Evolutionary conservation across 2,329 filamentous ascomycete species (phyloP).

Genomic region (Aspergillus tubingensis): DNA sequence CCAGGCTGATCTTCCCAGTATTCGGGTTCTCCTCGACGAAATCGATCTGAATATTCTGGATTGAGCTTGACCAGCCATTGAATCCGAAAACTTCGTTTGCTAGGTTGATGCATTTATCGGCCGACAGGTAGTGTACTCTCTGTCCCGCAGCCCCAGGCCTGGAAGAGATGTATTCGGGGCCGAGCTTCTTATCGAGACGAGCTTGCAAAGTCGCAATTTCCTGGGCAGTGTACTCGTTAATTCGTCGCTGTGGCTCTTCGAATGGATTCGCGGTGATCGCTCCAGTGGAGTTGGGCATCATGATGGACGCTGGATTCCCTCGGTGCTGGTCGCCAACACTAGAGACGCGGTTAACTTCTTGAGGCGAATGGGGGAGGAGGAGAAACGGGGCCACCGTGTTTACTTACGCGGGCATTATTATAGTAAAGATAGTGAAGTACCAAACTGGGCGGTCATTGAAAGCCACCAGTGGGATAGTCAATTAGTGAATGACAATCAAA

Average conservation of each 20-base stretch:
- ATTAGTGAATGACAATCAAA: neutral
- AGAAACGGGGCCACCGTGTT: neutral
- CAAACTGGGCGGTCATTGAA: conserved; percentile 9
- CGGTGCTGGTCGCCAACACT: conserved; percentile 72
- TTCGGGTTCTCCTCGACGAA: conserved; percentile 86
- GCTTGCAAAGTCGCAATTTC: conserved; percentile 87
- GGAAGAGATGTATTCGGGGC: conserved; percentile 92
- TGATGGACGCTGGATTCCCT: conserved; percentile 43
- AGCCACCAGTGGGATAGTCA: neutral
- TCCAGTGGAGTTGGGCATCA: conserved; percentile 38
- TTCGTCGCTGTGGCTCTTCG: conserved; percentile 66
- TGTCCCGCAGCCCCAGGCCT: conserved; percentile 78
- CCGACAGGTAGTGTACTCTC: conserved; percentile 91
- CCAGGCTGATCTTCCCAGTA: conserved; percentile 77
- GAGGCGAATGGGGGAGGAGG: neutral
- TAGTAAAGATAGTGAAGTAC: conserved; percentile 10
- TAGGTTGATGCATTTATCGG: conserved; percentile 92
- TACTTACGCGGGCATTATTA: conserved; percentile 52
- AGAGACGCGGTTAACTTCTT: conserved; percentile 27
- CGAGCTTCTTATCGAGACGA: conserved; percentile 87
- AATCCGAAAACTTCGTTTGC: conserved; percentile 96
- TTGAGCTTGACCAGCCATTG: conserved; percentile 96
- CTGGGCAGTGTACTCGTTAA: conserved; percentile 81
- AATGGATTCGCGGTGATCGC: conserved; percentile 70
- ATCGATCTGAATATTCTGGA: conserved; percentile 91